A percentile compares a stretch with the other conserved stretches of the same genome.
phyloP scores from a whole-genome alignment of 768 basidiomycete species.

The Sarcodon sp. region DNA sequence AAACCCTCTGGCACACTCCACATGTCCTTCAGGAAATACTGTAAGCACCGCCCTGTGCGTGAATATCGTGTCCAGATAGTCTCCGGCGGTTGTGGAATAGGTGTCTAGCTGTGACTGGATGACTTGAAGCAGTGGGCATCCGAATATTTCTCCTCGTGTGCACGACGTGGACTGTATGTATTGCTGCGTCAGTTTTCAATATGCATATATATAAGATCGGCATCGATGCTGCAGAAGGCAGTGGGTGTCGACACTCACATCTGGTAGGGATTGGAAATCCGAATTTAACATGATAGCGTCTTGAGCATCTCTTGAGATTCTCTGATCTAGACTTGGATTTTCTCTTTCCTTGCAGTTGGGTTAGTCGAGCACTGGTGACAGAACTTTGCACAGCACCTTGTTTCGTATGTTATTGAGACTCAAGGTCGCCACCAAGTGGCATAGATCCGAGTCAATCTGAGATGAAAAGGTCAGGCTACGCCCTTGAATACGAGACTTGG shows the following conservation, averaged over 20 bases:
- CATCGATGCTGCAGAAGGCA: background rate
- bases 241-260: background rate
- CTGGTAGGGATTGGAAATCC: background rate
- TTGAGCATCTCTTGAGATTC: background rate
- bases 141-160: slow-evolving; percentile 8
- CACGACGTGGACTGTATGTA: background rate
- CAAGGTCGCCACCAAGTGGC: background rate
- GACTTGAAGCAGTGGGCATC: slow-evolving; percentile 19
- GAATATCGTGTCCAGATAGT: slow-evolving; percentile 69
- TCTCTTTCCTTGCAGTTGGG: background rate
- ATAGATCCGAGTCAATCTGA: background rate
- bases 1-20: slow-evolving; percentile 49
- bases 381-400: no score
- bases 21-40: slow-evolving; percentile 51
- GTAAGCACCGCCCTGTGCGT: slow-evolving; percentile 60
- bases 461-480: no score
- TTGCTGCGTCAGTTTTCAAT: no score
- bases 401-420: background rate
- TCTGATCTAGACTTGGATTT: background rate
- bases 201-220: background rate
- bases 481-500: no score
- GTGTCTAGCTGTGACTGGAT: slow-evolving; percentile 14
- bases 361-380: no score
- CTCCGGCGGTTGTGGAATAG: slow-evolving; percentile 51
- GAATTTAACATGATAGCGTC: background rate